Evolutionary conservation across 2,329 filamentous ascomycete species (phyloP).

Genomic region (Trichoderma brevicompactum): DNA sequence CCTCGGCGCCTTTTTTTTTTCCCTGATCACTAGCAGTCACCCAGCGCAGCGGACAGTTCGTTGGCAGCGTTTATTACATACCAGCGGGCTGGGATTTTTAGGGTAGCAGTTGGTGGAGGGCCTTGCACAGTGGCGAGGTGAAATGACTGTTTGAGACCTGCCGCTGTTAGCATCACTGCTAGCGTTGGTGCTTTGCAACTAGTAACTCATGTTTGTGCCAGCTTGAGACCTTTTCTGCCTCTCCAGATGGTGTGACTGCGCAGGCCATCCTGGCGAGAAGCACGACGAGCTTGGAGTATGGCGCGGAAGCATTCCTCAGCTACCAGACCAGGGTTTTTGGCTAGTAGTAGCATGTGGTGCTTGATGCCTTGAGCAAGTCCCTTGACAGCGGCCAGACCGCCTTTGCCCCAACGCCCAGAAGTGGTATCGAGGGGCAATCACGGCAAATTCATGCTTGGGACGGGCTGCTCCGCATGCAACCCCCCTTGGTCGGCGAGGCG

Average conservation of each 20-base stretch:
- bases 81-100: background rate
- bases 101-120: background rate
- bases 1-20: conserved; percentile 8
- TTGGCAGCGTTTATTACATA: background rate
- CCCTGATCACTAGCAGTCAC: background rate
- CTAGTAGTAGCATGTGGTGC: background rate
- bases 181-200: background rate
- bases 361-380: conserved; percentile 4
- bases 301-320: conserved; percentile 14
- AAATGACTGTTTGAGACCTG: background rate
- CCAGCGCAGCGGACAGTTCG: background rate
- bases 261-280: background rate
- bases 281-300: background rate
- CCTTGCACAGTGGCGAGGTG: background rate
- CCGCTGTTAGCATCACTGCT: background rate
- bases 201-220: conserved; percentile 8
- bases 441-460: background rate
- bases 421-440: background rate
- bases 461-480: background rate
- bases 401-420: conserved; percentile 14
- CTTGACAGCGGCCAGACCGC: conserved; percentile 26
- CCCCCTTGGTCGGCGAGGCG: background rate
- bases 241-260: conserved; percentile 15
- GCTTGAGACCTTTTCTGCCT: conserved; percentile 6
- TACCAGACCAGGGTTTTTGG: background rate